Base-by-base conservation (phyloP, 495 filamentous ascomycete genomes). In the Durotheca rogersii region DNA sequence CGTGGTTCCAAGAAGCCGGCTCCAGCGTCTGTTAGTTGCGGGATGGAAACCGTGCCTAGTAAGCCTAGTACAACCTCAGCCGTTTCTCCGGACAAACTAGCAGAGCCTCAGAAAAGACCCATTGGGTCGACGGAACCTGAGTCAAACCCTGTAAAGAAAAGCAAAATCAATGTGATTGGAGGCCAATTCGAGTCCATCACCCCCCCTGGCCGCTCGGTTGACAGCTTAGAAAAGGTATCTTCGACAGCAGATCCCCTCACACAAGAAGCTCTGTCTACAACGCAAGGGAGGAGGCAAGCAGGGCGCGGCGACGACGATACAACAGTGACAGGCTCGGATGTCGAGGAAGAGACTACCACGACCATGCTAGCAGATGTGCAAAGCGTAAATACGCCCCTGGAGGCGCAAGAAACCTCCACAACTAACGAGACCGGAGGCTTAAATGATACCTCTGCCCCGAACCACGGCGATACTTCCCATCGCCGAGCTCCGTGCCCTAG, bases 111-210 rank as follows among this genome's bases (percentile, higher is more conserved):
- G 12, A 50, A 53, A 41, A 33, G 49, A 18, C 39, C 23, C 0
- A 16, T 17, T 19, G 31, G 16, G 10, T 2, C 31, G 41, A 4
- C 21, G 6, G 11, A n/a, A 1, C 20, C 4, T 18, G 39, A 49
- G 7, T 6, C 34, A 10, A 4, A 44, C 7, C 11, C 48, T 9
- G 12, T 29, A 11, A 58, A 58, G 20, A 48, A 31, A 35, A 34
- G 45, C 40, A 53, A 50, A 41, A 35, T 50, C 34, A 53, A 49
- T 12, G 45, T 45, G 18, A 33, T 37, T 35, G 34, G n/a, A 18
- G 36, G 12, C n/a, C 25, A 48, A 31, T 35, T 39, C 5, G 31
- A 39, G 7, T n/a, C 47, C 3, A 9, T 16, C 2, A 23, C 9
- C 10, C 0, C 27, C 6, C n/a, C 25, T 11, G 14, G 16, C 15